These are phyloP conservation scores for Ophiostoma sp. DNA, from an alignment of 2,329 filamentous ascomycete species.

Conservation along the genomic window DNA sequence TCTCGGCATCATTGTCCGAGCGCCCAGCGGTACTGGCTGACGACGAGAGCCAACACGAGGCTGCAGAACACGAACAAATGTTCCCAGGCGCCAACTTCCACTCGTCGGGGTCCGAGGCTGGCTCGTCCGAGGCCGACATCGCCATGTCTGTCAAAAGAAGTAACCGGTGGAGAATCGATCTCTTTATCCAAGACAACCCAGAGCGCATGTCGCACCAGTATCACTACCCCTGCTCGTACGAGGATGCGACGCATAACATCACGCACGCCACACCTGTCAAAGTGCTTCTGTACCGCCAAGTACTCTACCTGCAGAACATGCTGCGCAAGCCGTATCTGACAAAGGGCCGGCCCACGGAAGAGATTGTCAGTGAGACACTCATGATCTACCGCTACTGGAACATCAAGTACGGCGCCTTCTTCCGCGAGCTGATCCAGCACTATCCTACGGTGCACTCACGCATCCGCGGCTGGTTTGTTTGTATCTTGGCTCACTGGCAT, in stretches of 20 bases:
- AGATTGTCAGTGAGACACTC: slow-evolving; percentile 44
- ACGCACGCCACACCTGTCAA: slow-evolving; percentile 53
- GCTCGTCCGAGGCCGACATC: neutral
- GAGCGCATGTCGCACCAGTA: slow-evolving; percentile 28
- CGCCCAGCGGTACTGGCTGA: slow-evolving; percentile 38
- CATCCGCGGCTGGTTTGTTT: slow-evolving; percentile 56
- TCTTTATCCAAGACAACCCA: slow-evolving; percentile 36
- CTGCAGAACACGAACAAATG: slow-evolving; percentile 27
- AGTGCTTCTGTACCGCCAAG: slow-evolving; percentile 53
- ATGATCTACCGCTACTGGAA: slow-evolving; percentile 53
- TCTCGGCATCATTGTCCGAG: slow-evolving; percentile 49
- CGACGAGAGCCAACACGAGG: slow-evolving; percentile 39
- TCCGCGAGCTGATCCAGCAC: slow-evolving; percentile 46
- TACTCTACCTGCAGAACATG: slow-evolving; percentile 51
- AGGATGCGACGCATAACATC: slow-evolving; percentile 46
- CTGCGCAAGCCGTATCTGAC: slow-evolving; percentile 38
- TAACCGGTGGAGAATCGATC: slow-evolving; percentile 33
- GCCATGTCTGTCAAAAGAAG: slow-evolving; percentile 5
- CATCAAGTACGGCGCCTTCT: slow-evolving; percentile 46
- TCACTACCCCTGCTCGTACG: slow-evolving; percentile 52
- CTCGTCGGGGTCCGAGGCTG: neutral
- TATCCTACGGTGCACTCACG: slow-evolving; percentile 47
- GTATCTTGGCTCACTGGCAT: slow-evolving; percentile 54
- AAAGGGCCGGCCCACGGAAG: slow-evolving; percentile 41
- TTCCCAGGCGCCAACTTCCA: slow-evolving; percentile 24